Conservation (phyloP, 192 early-diverging fungal genomes). For the Coemansia sp. region DNA sequence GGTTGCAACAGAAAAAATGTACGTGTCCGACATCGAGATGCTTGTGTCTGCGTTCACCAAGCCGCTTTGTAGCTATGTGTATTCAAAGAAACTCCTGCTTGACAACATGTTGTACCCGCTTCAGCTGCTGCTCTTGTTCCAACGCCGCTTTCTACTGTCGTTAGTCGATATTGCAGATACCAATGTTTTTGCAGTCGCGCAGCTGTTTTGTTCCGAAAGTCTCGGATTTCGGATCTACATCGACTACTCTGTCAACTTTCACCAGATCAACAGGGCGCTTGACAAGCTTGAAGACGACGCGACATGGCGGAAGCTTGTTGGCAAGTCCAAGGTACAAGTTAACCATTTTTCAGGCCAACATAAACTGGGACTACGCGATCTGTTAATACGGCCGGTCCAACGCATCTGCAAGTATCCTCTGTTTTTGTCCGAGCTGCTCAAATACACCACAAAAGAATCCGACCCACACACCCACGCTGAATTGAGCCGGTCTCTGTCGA, state of each 20-base stretch:
- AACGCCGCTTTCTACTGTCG: conserved; percentile 28
- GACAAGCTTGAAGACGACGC: conserved; percentile 28
- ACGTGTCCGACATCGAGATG: conserved; percentile 57
- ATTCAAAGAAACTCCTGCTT: conserved; percentile 14
- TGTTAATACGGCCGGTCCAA: conserved; percentile 77
- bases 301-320: conserved; percentile 34
- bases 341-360: conserved; percentile 18
- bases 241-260: conserved; percentile 40
- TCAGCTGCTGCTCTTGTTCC: conserved; percentile 37
- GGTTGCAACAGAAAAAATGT: conserved; percentile 53
- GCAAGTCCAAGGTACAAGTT: conserved; percentile 22
- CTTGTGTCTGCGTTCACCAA: conserved; percentile 46
- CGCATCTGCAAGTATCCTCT: conserved; percentile 91
- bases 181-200: conserved; percentile 21
- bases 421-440: conserved; percentile 64
- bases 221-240: conserved; percentile 31
- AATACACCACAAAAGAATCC: conserved; percentile 49
- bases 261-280: conserved; percentile 33
- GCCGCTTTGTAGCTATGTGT: conserved; percentile 32
- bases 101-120: conserved; percentile 36
- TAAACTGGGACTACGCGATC: conserved; percentile 43
- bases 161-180: conserved; percentile 10
- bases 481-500: conserved; percentile 23
- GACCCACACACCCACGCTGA: conserved; percentile 21
- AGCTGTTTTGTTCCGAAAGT: conserved; percentile 24